Evolutionary conservation across 140 eudicot species (phyloP).

Genomic region (Ambrosia hybrid): DNA sequence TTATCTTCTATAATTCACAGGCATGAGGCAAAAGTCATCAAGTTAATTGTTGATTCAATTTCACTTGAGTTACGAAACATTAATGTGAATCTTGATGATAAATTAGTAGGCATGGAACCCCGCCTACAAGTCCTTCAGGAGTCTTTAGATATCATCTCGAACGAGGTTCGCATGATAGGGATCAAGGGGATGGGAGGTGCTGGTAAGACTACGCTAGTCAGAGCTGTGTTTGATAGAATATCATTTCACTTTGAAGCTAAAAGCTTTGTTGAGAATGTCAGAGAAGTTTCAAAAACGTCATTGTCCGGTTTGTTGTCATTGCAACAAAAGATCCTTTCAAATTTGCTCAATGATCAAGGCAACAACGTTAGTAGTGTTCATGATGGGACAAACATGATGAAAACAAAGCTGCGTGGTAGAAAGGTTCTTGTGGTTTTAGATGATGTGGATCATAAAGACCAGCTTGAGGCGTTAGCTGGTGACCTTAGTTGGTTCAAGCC

Average conservation of each 20-base stretch:
- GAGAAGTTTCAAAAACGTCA: neutral
- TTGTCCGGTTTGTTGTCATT: neutral
- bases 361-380: neutral
- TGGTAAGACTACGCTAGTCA: conserved; percentile 21
- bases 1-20: neutral
- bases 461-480: no score
- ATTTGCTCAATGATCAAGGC: neutral
- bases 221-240: neutral
- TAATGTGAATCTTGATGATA: neutral
- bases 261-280: no score
- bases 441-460: no score
- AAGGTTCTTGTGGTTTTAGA: no score
- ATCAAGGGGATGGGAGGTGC: conserved; percentile 17
- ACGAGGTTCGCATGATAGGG: conserved; percentile 21
- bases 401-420: no score
- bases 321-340: conserved; percentile 16
- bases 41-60: neutral
- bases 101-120: conserved; percentile 23
- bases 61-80: neutral
- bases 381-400: neutral
- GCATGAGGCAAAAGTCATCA: conserved; percentile 17
- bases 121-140: conserved; percentile 3
- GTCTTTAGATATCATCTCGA: neutral
- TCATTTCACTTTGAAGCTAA: neutral
- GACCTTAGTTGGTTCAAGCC: no score